Evolutionary conservation across 192 early-diverging fungal genomes (phyloP).

Genomic region (Thamnidium elegans): DNA sequence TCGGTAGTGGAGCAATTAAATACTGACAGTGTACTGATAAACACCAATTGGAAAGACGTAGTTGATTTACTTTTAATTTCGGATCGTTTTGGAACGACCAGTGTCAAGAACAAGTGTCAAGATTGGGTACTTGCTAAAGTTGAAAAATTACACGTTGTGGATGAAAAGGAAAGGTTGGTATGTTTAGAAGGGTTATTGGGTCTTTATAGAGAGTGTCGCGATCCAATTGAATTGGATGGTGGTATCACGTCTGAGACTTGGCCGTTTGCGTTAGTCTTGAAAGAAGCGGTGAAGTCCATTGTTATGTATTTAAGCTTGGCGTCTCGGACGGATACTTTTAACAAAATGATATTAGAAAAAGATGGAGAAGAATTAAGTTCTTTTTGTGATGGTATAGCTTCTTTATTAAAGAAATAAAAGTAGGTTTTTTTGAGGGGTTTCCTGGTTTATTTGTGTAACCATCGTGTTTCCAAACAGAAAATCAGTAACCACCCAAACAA

Average conservation of each 20-base stretch:
- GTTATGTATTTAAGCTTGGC: background rate
- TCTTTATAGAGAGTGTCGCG: constrained; percentile 2
- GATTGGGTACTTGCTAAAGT: constrained; percentile 7
- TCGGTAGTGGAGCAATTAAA: background rate
- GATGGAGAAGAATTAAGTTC: background rate
- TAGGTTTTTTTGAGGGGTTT: too few relatives aligned
- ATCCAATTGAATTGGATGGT: background rate
- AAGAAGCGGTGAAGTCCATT: background rate
- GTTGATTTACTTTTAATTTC: constrained; percentile 8
- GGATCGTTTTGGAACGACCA: background rate
- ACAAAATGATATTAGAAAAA: background rate
- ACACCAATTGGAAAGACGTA: background rate
- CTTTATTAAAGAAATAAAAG: constrained; percentile 5
- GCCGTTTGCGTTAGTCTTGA: background rate
- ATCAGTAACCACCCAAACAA: too few relatives aligned
- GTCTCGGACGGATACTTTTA: background rate
- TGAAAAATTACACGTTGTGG: background rate
- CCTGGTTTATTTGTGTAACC: too few relatives aligned
- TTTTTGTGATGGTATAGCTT: constrained; percentile 1
- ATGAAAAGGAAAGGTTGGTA: too few relatives aligned
- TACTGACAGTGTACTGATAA: background rate
- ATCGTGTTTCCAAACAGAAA: too few relatives aligned
- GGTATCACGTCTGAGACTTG: constrained; percentile 4
- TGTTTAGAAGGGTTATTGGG: background rate
- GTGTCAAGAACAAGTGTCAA: background rate